Base-by-base conservation (phyloP, 805 yeast genomes). In the Pichia exigua region DNA sequence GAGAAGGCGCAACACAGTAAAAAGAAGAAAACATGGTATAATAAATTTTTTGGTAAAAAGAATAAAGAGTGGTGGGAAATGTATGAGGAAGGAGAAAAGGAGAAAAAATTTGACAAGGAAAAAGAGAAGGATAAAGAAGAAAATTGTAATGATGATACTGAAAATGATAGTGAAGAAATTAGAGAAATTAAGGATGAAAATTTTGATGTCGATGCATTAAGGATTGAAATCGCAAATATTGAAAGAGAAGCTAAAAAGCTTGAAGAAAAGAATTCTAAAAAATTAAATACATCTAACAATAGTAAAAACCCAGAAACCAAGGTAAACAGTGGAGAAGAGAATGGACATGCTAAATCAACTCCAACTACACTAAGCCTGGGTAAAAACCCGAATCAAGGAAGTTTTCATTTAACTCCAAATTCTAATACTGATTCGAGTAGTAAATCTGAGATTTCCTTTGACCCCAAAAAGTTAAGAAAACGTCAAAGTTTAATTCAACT, bases 1-100 rank as follows among this genome's bases (percentile, higher is more conserved):
- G 97, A 89, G 58, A 55, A 51, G 26, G 60, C 60, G 7, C 55
- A 55, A 28, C 27, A 45, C 44, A 24, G 41, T 4, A 65, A 54
- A 35, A 67, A 68, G 48, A 68, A 71, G 55, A 73, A 71, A 48
- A 63, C 72, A 0, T 79, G 83, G 83, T 64, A 64, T 47, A 57
- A 57, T 21, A 64, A 61, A 68, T 63, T 54, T 64, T 71, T 57
- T 73, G 80, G 79, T 2, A 73, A 72, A 55, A 75, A 69, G 59
- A 61, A 64, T 44, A 77, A 75, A 58, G 79, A 75, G 49, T 78
- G 83, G 83, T 79, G 83, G 83, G 78, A 76, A 41, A 71, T 74
- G 56, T 71, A 71, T 54, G 76, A 74, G 47, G 75, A 73, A 58
- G 66, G 70, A 42, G 58, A 59, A 44, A 59, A 63, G 49, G 71